Conservation (phyloP, 352 stramenopile genomes). For the Phytophthora crassamura region DNA sequence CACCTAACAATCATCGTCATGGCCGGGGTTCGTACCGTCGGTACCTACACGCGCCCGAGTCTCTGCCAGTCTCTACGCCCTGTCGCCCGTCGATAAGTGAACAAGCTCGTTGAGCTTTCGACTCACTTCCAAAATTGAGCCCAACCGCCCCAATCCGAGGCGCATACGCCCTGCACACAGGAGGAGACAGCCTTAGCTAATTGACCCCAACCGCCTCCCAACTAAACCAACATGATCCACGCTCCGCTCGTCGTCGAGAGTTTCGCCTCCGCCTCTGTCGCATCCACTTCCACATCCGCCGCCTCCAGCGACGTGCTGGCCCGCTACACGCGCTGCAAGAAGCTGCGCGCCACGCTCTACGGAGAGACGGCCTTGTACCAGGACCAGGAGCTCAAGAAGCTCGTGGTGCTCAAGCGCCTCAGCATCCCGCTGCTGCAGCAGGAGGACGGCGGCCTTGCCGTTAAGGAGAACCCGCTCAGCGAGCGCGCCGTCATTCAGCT, state of each 20-base stretch:
- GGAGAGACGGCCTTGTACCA: constrained; percentile 64
- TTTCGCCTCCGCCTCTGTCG: constrained; percentile 14
- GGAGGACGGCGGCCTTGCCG: constrained; percentile 27
- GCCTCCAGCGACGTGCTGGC: constrained; percentile 20
- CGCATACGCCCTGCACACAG: too few species aligned
- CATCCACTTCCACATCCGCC: background rate
- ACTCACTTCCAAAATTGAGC: constrained; percentile 24
- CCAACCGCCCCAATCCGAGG: constrained; percentile 23
- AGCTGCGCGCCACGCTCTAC: constrained; percentile 61
- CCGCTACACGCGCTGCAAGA: constrained; percentile 49
- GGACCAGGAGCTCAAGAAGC: constrained; percentile 44
- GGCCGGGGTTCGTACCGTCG: constrained; percentile 19
- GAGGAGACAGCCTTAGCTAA: too few species aligned
- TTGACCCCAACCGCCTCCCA: constrained; percentile 17
- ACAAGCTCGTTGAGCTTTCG: too few species aligned
- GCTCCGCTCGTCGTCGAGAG: constrained; percentile 25
- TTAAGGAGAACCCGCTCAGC: constrained; percentile 58
- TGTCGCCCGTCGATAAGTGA: background rate
- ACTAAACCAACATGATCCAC: constrained; percentile 28
- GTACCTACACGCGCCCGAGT: constrained; percentile 4
- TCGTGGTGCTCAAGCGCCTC: constrained; percentile 67
- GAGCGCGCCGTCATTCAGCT: constrained; percentile 62
- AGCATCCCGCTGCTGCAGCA: constrained; percentile 47
- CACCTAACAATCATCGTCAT: background rate
- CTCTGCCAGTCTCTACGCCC: constrained; percentile 5